Conservation (phyloP, 495 filamentous ascomycete genomes). For the Trichocladium uniseriatum region DNA sequence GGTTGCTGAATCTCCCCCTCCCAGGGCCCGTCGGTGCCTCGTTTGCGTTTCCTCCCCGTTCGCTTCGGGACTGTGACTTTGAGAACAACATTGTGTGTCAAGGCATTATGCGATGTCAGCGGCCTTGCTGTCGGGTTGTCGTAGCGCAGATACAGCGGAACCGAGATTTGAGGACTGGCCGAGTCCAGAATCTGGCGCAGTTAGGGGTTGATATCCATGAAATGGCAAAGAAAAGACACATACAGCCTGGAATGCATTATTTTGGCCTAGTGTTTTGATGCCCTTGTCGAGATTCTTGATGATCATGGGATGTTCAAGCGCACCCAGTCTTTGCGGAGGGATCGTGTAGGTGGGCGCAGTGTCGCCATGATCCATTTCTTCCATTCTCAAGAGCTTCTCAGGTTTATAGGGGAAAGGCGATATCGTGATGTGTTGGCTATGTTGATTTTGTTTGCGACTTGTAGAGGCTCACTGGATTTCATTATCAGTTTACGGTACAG, state of each 20-base stretch:
- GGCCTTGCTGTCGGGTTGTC: conserved; percentile 70
- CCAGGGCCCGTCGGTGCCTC: conserved; percentile 61
- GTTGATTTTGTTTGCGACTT: no score
- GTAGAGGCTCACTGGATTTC: no score
- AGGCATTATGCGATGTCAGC: conserved; percentile 57
- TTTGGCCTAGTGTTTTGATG: conserved; percentile 66
- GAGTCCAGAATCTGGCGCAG: conserved; percentile 28
- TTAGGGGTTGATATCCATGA: not conserved
- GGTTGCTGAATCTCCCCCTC: conserved; percentile 17
- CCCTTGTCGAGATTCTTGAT: conserved; percentile 74
- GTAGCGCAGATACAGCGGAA: conserved; percentile 62
- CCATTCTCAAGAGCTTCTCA: no score
- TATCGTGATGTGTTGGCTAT: no score
- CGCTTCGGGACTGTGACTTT: conserved; percentile 80
- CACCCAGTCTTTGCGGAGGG: conserved; percentile 55
- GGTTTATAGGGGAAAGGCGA: no score
- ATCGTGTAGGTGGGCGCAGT: conserved; percentile 41
- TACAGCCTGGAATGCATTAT: conserved; percentile 56
- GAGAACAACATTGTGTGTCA: conserved; percentile 72
- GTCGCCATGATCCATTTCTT: conserved; percentile 3
- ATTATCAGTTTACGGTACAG: no score
- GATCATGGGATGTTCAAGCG: conserved; percentile 82
- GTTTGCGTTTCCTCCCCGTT: conserved; percentile 75
- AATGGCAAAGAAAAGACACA: conserved; percentile 15
- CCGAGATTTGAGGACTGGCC: conserved; percentile 28